These are phyloP conservation scores for Primulina huaijiensis DNA, from an alignment of 257 asterid species.

Conservation along the genomic window DNA sequence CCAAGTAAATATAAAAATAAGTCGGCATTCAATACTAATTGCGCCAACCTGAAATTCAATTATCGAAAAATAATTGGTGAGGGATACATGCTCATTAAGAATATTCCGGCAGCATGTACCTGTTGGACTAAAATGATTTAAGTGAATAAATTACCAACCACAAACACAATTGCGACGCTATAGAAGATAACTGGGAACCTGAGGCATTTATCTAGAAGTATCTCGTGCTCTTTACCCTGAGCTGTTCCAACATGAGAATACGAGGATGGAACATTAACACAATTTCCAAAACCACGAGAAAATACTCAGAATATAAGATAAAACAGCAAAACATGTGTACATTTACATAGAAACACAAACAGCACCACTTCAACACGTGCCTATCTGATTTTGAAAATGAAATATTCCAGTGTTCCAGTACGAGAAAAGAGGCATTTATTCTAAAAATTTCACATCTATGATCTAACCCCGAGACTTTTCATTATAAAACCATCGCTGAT, in stretches of 20 bases:
- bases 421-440: no score
- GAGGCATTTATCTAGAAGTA: background rate
- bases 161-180: background rate
- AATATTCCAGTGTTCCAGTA: no score
- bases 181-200: background rate
- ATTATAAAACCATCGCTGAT: no score
- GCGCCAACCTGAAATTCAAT: background rate
- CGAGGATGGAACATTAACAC: background rate
- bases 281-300: background rate
- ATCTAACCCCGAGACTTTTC: no score
- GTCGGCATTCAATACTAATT: background rate
- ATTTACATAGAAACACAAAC: background rate
- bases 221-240: background rate
- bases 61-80: background rate
- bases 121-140: background rate
- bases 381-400: no score
- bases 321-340: background rate
- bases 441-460: no score
- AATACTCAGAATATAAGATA: slow-evolving; percentile 11
- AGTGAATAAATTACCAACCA: background rate
- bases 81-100: background rate
- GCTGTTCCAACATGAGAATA: background rate
- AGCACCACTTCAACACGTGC: background rate
- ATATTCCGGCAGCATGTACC: background rate
- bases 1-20: no score